A percentile compares a stretch with the other conserved stretches of the same genome.
These are phyloP conservation scores for Fonsecaea monophora DNA, from an alignment of 2,329 filamentous ascomycete species.

Conservation along the genomic window DNA sequence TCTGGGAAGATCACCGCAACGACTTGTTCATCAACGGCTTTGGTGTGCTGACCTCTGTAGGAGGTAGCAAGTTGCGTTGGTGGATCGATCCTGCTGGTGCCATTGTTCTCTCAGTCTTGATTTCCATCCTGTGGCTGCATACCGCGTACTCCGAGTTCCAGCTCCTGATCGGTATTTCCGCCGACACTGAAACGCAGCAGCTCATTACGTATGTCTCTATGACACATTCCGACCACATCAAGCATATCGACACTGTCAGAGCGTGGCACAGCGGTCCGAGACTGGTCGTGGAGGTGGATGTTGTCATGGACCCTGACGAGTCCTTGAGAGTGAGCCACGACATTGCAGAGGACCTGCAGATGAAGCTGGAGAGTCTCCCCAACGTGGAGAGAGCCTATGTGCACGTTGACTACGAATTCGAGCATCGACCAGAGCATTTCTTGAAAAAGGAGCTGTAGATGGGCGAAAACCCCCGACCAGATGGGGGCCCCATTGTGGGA, in stretches of 20 bases:
- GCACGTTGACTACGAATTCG: constrained; percentile 96
- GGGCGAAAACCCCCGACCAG: neutral
- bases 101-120: constrained; percentile 78
- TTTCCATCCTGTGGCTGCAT: constrained; percentile 79
- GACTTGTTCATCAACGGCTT: constrained; percentile 97
- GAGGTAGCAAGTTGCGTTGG: constrained; percentile 86
- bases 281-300: constrained; percentile 92
- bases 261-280: constrained; percentile 89
- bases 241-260: constrained; percentile 90
- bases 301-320: constrained; percentile 83
- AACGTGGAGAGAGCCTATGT: constrained; percentile 94
- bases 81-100: constrained; percentile 96
- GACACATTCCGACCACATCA: constrained; percentile 81
- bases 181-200: constrained; percentile 83
- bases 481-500: neutral
- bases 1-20: constrained; percentile 97
- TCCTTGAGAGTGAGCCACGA: constrained; percentile 84
- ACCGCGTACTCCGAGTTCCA: constrained; percentile 91
- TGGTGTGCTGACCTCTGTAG: constrained; percentile 88
- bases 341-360: constrained; percentile 90
- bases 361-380: constrained; percentile 89
- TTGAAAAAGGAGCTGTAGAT: constrained; percentile 68
- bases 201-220: constrained; percentile 96
- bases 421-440: constrained; percentile 87
- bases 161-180: constrained; percentile 86